Evolutionary conservation across 1,284 basidiomycete genomes (phyloP), one percentile per base, ranked within the genome.

Genomic region (Tremellales sp.): DNA sequence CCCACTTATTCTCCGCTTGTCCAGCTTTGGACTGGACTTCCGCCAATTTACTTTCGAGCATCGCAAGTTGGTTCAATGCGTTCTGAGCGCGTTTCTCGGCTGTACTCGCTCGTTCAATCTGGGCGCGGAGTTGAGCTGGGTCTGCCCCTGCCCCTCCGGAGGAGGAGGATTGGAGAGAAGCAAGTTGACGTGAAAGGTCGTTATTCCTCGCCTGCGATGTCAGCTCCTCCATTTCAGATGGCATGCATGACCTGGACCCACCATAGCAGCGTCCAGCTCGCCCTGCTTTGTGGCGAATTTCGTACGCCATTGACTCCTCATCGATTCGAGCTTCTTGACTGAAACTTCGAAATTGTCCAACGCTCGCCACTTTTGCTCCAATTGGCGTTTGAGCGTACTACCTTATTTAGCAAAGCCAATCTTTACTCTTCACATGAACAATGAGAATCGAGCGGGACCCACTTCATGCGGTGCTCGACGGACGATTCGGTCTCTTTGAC

Each of bases 301-400:
- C 57, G 83, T 81, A 57, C 90, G 82, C 92, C 92, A 97, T 26
- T 82, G 79, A n/a, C 81, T 76, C 70, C 93, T 92, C 23, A 84
- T 82, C 50, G 94, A 87, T 1, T 85, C 83, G 52, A 89, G 84
- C 19, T 82, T 81, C 78, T 89, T 94, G 49, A 97, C 80, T 44
- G 87, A 85, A 12, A 79, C 76, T 73, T 98, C 94, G 62, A 97
- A 93, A 65, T 86, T 87, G 75, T 98, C 94, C 49, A 98, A 81
- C 69, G 94, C 89, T 57, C 84, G 85, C 87, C 91, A 92, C 52
- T 90, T 83, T 40, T 79, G 74, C 55, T 97, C 94, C 36, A 97
- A 81, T 65, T 93, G 89, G 60, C 86, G 86, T 67, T 86, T 84
- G 76, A 98, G 83, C 12, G 87, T 82, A 19, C 76, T 81, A 59